Percentiles rank a stretch among this genome's conserved stretches.
These are phyloP conservation scores for Aspergillus sojae DNA, from an alignment of 2,329 filamentous ascomycete species.

Conservation along the genomic window DNA sequence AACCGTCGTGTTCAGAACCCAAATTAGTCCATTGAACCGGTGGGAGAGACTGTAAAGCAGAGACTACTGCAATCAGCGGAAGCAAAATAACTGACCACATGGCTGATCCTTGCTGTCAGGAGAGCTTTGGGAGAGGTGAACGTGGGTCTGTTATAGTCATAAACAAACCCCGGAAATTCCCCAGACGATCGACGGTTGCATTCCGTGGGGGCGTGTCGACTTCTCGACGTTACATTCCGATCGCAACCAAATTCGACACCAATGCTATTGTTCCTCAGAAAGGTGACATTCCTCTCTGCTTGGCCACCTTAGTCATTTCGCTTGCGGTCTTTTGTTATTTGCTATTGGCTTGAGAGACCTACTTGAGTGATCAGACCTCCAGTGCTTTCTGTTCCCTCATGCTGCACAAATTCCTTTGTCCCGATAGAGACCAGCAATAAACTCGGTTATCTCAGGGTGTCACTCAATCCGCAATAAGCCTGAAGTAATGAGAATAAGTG, in stretches of 20 bases:
- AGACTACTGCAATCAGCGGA: not conserved
- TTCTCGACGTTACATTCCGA: constrained; percentile 9
- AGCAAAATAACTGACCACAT: not conserved
- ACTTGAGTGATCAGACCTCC: not conserved
- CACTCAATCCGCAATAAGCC: not conserved
- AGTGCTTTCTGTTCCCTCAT: not conserved
- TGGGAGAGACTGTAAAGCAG: constrained; percentile 7
- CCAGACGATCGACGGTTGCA: constrained; percentile 7
- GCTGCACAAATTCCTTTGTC: not conserved
- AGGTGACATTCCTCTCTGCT: not conserved
- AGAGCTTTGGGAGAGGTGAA: not conserved
- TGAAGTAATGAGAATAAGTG: not conserved
- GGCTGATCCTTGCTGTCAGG: not conserved
- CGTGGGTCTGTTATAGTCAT: not conserved
- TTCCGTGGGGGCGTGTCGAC: constrained; percentile 4
- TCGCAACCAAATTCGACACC: not conserved
- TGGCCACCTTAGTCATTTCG: not conserved
- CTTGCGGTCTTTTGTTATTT: not conserved
- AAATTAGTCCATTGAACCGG: constrained; percentile 2
- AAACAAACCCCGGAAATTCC: not conserved
- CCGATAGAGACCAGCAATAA: not conserved
- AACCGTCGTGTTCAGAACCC: not conserved
- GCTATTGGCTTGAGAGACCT: not conserved
- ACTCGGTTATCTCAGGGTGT: not conserved
- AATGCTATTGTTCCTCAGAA: not conserved